Evolutionary conservation across 352 stramenopile genomes (phyloP).

Genomic region (Pythium sukuiense): DNA sequence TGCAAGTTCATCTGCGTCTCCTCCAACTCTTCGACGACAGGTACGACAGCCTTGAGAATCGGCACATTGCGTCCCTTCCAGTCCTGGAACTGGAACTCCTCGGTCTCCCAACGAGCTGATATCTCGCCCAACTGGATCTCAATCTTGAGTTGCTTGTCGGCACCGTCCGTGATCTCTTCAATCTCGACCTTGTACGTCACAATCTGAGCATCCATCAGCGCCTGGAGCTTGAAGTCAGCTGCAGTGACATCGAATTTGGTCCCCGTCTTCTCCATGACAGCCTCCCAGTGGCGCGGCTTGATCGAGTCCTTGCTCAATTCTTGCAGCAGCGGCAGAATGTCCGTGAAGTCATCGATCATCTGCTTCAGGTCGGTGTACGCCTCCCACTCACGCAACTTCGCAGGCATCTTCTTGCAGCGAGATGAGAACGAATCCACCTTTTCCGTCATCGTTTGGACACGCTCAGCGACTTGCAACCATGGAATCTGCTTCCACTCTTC

Average conservation of each 20-base stretch:
- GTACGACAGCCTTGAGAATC: slow-evolving; percentile 95
- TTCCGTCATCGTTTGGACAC: slow-evolving; percentile 95
- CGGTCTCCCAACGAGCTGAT: slow-evolving; percentile 90
- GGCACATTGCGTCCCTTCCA: slow-evolving; percentile 94
- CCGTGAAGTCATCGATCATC: slow-evolving; percentile 98
- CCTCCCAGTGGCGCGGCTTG: slow-evolving; percentile 95
- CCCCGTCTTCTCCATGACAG: slow-evolving; percentile 94
- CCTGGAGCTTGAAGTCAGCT: slow-evolving; percentile 95
- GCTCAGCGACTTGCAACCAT: slow-evolving; percentile 93
- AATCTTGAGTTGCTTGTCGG: slow-evolving; percentile 98
- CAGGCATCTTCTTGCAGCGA: slow-evolving; percentile 97
- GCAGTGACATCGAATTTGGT: slow-evolving; percentile 93
- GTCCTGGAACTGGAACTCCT: slow-evolving; percentile 95
- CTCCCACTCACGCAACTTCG: slow-evolving; percentile 95
- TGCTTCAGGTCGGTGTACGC: slow-evolving; percentile 96
- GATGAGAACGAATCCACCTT: slow-evolving; percentile 95
- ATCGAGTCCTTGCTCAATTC: slow-evolving; percentile 98
- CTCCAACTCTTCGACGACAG: slow-evolving; percentile 97
- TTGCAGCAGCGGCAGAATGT: slow-evolving; percentile 94
- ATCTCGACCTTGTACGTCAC: slow-evolving; percentile 93
- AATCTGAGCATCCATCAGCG: slow-evolving; percentile 94
- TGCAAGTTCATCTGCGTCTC: slow-evolving; percentile 98
- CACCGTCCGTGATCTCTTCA: slow-evolving; percentile 97
- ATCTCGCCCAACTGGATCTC: slow-evolving; percentile 95
- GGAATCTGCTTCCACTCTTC: slow-evolving; percentile 97